phyloP scores from a whole-genome alignment of 139 green algal species.

The Closterium sp. region DNA sequence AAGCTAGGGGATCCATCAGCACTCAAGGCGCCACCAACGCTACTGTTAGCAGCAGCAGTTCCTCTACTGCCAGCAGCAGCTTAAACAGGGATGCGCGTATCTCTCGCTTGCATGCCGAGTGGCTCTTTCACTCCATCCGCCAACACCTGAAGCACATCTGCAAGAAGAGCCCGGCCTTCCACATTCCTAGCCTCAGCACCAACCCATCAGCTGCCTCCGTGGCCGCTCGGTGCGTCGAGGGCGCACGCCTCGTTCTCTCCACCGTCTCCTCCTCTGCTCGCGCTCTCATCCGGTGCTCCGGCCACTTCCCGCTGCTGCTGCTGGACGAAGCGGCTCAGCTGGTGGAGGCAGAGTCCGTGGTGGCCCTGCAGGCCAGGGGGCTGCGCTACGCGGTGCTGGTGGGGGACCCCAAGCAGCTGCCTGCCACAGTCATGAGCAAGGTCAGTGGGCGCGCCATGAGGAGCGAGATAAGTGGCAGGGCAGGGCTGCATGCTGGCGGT shows the following conservation, averaged over 20 bases:
- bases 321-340: conserved; percentile 94
- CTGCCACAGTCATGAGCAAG: conserved; percentile 60
- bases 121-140: not conserved
- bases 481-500: not conserved
- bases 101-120: not conserved
- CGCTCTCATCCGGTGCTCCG: not conserved
- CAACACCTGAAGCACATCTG: not conserved
- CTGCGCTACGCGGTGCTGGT: conserved; percentile 56
- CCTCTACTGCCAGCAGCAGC: not conserved
- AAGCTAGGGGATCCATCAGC: not conserved
- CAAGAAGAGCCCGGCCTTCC: not conserved
- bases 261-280: conserved; percentile 29
- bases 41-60: not conserved
- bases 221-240: not conserved
- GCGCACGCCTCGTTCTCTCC: conserved; percentile 21
- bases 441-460: not conserved
- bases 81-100: not conserved
- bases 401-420: conserved; percentile 56
- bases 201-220: not conserved
- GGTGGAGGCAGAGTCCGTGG: conserved; percentile 75
- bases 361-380: conserved; percentile 68
- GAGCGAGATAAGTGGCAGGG: too few species aligned
- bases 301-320: conserved; percentile 67
- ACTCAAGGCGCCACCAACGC: not conserved
- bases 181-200: not conserved